These are phyloP conservation scores for Saposhnikovia divaricata DNA, from an alignment of 129 eudicot species.

Conservation along the genomic window DNA sequence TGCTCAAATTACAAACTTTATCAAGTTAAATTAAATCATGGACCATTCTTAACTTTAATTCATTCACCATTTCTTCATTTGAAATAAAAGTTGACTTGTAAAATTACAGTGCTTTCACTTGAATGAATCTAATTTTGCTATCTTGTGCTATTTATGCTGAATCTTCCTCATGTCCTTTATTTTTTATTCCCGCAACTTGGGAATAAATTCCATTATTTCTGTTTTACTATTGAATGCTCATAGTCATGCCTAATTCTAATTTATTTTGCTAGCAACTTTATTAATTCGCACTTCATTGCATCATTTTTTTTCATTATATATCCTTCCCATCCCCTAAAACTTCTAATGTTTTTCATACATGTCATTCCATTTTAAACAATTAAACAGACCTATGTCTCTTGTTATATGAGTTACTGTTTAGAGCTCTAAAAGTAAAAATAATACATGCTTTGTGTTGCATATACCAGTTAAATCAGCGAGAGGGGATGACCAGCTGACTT, in stretches of 20 bases:
- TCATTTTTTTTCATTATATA: background rate
- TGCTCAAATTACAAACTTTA: background rate
- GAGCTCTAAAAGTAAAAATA: background rate
- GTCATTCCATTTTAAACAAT: background rate
- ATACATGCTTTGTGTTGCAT: background rate
- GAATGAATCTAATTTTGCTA: background rate
- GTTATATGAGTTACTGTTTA: background rate
- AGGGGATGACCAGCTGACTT: slow-evolving; percentile 53
- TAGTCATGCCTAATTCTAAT: background rate
- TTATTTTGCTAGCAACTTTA: background rate
- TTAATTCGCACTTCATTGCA: background rate
- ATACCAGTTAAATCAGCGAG: slow-evolving; percentile 71
- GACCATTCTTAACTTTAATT: background rate
- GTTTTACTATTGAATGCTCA: background rate
- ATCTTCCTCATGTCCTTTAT: background rate
- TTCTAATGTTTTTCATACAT: background rate
- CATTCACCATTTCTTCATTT: background rate
- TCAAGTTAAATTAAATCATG: no score
- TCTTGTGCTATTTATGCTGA: background rate
- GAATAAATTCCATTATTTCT: background rate
- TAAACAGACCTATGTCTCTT: background rate
- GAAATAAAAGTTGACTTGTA: background rate
- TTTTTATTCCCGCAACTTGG: background rate
- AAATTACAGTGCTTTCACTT: background rate
- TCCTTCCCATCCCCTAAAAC: background rate